Conservation (phyloP, 169 alveolate species). For the Cryptosporidium ubiquitum region DNA sequence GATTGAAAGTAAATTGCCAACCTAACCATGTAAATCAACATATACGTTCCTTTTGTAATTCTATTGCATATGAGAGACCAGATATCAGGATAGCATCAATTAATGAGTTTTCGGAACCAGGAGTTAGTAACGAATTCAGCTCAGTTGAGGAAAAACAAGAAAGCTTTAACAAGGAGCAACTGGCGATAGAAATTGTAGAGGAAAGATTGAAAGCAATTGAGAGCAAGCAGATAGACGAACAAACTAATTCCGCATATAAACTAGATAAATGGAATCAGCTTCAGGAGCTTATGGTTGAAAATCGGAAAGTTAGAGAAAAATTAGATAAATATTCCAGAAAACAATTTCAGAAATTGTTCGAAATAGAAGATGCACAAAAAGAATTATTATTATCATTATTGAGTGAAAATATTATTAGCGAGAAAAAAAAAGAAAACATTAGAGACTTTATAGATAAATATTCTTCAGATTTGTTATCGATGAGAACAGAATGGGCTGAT, state of each 20-base stretch:
- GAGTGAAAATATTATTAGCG: neutral
- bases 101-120: conserved; percentile 22
- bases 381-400: neutral
- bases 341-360: conserved; percentile 43
- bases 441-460: conserved; percentile 47
- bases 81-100: conserved; percentile 66
- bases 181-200: conserved; percentile 49
- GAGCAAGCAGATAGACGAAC: conserved; percentile 15
- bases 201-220: conserved; percentile 52
- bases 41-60: conserved; percentile 49
- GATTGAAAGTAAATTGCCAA: conserved; percentile 43
- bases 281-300: conserved; percentile 29
- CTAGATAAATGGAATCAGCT: conserved; percentile 63
- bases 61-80: conserved; percentile 69
- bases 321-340: conserved; percentile 41
- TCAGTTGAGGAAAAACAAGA: neutral
- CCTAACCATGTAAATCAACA: conserved; percentile 58
- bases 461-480: conserved; percentile 39
- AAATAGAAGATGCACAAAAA: conserved; percentile 40
- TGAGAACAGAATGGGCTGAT: conserved; percentile 72
- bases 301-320: conserved; percentile 57
- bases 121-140: neutral
- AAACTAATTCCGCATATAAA: conserved; percentile 16
- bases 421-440: conserved; percentile 20
- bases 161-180: conserved; percentile 19